Conservation (phyloP, 768 basidiomycete species). For the Auriscalpium microsporum region DNA sequence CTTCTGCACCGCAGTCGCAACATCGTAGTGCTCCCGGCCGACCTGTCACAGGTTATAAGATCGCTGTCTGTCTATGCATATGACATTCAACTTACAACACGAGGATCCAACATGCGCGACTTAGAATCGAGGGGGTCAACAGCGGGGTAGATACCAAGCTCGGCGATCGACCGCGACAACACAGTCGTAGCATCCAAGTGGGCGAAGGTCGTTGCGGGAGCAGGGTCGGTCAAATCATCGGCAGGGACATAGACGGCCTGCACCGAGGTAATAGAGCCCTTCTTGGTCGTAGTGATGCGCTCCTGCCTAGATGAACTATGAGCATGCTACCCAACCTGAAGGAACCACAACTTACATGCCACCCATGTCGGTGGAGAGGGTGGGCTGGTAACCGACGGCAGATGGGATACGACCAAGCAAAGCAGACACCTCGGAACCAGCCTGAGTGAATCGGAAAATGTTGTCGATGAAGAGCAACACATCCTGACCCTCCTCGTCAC, state of each 20-base stretch:
- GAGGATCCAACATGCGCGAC: slow-evolving; percentile 99
- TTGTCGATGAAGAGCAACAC: slow-evolving; percentile 99
- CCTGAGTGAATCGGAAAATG: slow-evolving; percentile 99
- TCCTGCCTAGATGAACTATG: slow-evolving; percentile 63
- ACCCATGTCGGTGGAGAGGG: slow-evolving; percentile 99
- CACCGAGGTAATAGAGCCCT: slow-evolving; percentile 99
- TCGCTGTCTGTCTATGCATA: background rate
- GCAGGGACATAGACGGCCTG: slow-evolving; percentile 99
- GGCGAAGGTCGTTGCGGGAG: slow-evolving; percentile 98
- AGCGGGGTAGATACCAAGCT: slow-evolving; percentile 98
- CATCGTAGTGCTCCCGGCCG: slow-evolving; percentile 88
- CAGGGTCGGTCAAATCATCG: slow-evolving; percentile 99
- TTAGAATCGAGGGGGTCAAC: slow-evolving; percentile 99
- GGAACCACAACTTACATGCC: slow-evolving; percentile 62
- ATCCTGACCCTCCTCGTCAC: slow-evolving; percentile 99
- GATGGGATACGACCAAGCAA: slow-evolving; percentile 99
- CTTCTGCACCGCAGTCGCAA: slow-evolving; percentile 95
- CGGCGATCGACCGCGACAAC: slow-evolving; percentile 97
- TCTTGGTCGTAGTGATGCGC: slow-evolving; percentile 99
- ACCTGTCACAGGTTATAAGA: slow-evolving; percentile 34
- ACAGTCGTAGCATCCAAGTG: slow-evolving; percentile 99
- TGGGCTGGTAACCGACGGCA: slow-evolving; percentile 99
- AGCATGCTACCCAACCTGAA: background rate
- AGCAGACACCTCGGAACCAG: slow-evolving; percentile 99
- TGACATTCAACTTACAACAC: slow-evolving; percentile 60